Evolutionary conservation across 495 filamentous ascomycete species (phyloP).

Genomic region (Neurospora sp.): DNA sequence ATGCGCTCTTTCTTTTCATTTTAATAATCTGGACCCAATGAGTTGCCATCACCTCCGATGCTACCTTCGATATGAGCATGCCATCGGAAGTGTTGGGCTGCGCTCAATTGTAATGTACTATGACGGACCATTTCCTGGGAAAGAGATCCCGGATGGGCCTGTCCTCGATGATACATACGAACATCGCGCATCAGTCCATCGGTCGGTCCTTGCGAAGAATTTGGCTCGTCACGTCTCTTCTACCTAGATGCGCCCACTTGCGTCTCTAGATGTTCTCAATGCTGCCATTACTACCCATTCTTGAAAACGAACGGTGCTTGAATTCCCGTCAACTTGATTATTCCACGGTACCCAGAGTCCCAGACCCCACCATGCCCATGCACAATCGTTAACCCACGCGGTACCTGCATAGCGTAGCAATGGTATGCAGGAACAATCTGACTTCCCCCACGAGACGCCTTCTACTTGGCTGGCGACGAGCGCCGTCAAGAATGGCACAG

Average conservation of each 20-base stretch:
- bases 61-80: not conserved
- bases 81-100: not conserved
- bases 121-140: not conserved
- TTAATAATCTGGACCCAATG: not conserved
- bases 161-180: not conserved
- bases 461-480: not conserved
- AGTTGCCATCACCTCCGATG: not conserved
- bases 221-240: not conserved
- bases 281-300: not conserved
- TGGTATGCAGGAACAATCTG: not conserved
- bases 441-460: not conserved
- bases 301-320: not conserved
- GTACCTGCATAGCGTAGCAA: not conserved
- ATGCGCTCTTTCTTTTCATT: not conserved
- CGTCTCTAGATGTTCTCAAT: not conserved
- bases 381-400: not conserved
- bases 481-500: not conserved
- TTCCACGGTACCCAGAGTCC: not conserved
- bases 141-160: not conserved
- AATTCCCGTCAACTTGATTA: not conserved
- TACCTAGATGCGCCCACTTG: not conserved
- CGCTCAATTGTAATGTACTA: not conserved
- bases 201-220: not conserved
- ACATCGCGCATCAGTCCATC: not conserved
- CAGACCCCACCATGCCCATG: not conserved